Base-by-base conservation (phyloP, 495 filamentous ascomycete species). In the Darksidea phi region DNA sequence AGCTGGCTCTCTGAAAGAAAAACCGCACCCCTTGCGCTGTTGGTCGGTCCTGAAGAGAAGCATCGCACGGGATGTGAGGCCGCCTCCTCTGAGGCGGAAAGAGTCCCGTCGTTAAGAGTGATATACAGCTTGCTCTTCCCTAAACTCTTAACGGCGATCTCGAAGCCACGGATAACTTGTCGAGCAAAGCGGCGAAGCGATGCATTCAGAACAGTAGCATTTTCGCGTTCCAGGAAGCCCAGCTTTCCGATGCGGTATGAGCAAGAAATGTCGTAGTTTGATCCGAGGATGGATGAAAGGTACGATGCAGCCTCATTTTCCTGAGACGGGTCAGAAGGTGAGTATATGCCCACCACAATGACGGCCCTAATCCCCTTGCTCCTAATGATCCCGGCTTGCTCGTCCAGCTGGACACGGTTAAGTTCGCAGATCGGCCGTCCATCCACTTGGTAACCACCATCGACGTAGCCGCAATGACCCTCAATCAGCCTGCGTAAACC, bases 321-420 rank as follows among this genome's bases (percentile, higher is more conserved):
- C 34, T 63, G 63, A 54, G 70, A 47, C 6, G 71, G 74, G 59
- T 83, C 78, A 36, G 83, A 78, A 0, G 81, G 82, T 11, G 78
- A 78, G 63, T 82, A 85, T 51, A 83, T 75, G 4, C 82, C 82
- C n/a, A 75, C 79, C 11, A 84, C 67, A 0, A 83, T 81, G 15
- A 85, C 64, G 21, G 72, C 75, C 1, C 55, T 71, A 61, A 83
- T 76, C 3, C 77, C 76, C 1, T 69, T 66, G 37, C 69, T 63
- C 20, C 68, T 70, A 32, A 81, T 77, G 36, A 73, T 64, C 0
- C 55, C 37, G 47, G 75, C 78, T 51, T 77, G 59, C 37, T 66
- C 56, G 20, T 64, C 58, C 42, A 82, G 72, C 69, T 80, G 74
- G 0, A 25, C 59, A 53, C 36, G 36, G 15, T 38, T 15, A 38